phyloP scores from a whole-genome alignment of 805 yeast genomes.

The Pichia nanzhaoensis region DNA sequence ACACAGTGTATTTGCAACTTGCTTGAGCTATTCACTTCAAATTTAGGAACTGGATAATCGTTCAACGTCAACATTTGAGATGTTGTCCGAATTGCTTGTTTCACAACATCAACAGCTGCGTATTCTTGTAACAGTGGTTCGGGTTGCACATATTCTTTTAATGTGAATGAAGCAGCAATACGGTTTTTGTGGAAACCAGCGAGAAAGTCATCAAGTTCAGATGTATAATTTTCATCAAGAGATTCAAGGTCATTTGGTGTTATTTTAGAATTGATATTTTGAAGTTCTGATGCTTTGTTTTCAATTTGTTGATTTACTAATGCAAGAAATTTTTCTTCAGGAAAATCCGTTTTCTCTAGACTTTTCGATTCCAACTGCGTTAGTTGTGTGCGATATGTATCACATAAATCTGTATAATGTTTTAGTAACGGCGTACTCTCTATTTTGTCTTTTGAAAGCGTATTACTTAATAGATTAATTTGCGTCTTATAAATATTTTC shows the following conservation, averaged over 20 bases:
- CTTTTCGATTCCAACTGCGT: neutral
- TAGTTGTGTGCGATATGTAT: constrained; percentile 3
- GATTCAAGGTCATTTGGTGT: constrained; percentile 15
- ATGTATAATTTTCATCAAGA: constrained; percentile 18
- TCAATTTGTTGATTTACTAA: constrained; percentile 10
- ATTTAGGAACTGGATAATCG: constrained; percentile 28
- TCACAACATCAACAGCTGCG: constrained; percentile 12
- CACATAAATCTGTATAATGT: constrained; percentile 8
- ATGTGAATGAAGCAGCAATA: constrained; percentile 21
- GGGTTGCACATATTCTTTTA: constrained; percentile 20
- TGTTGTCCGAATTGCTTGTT: constrained; percentile 20
- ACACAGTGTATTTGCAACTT: constrained; percentile 18
- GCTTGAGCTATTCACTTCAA: constrained; percentile 4
- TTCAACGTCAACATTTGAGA: constrained; percentile 21
- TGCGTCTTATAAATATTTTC: constrained; percentile 12
- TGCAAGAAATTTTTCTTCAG: constrained; percentile 8
- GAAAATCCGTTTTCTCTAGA: neutral
- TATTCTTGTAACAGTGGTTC: constrained; percentile 14
- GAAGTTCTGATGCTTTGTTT: constrained; percentile 11
- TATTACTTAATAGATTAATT: constrained; percentile 4
- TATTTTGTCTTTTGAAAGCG: neutral
- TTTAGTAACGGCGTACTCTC: constrained; percentile 1
- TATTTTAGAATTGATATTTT: constrained; percentile 9
- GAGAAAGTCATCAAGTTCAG: constrained; percentile 20
- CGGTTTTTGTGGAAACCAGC: constrained; percentile 21